phyloP scores from a whole-genome alignment of 2,329 filamentous ascomycete genomes.

The Fusarium sp. region DNA sequence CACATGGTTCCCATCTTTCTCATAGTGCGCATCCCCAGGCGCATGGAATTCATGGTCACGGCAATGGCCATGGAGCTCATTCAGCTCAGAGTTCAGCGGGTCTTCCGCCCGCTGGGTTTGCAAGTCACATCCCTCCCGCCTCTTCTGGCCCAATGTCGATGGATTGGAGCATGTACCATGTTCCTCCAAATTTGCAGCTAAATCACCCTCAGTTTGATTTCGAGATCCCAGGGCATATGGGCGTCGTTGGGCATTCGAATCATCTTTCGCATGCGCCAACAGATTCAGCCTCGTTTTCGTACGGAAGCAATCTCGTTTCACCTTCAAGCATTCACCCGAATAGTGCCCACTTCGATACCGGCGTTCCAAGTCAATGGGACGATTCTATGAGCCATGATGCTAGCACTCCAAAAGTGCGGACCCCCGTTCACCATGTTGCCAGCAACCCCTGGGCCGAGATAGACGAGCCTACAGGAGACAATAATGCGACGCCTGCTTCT shows the following conservation, averaged over 20 bases:
- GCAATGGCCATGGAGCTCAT: constrained; percentile 16
- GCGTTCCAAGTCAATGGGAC: constrained; percentile 32
- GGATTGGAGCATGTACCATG: constrained; percentile 39
- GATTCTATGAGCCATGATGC: constrained; percentile 35
- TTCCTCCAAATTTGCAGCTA: constrained; percentile 26
- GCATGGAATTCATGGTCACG: constrained; percentile 24
- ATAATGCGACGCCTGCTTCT: constrained; percentile 7
- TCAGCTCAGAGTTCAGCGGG: constrained; percentile 24
- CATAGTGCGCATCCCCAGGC: background rate
- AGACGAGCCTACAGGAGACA: constrained; percentile 26
- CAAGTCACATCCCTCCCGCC: constrained; percentile 23
- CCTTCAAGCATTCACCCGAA: constrained; percentile 39
- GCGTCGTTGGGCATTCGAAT: constrained; percentile 26
- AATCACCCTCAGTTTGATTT: constrained; percentile 38
- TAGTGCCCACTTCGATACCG: constrained; percentile 27
- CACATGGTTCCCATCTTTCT: constrained; percentile 15
- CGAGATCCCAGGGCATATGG: constrained; percentile 34
- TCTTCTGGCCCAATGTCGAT: constrained; percentile 30
- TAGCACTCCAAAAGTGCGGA: constrained; percentile 40
- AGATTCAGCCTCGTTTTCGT: constrained; percentile 28
- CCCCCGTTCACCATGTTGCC: constrained; percentile 31
- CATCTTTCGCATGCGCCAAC: constrained; percentile 30
- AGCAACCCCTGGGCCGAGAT: constrained; percentile 41
- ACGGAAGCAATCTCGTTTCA: constrained; percentile 36
- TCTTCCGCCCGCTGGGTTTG: constrained; percentile 20